phyloP scores from a whole-genome alignment of 805 yeast species.

The Wickerhamomyces sydowiorum region DNA sequence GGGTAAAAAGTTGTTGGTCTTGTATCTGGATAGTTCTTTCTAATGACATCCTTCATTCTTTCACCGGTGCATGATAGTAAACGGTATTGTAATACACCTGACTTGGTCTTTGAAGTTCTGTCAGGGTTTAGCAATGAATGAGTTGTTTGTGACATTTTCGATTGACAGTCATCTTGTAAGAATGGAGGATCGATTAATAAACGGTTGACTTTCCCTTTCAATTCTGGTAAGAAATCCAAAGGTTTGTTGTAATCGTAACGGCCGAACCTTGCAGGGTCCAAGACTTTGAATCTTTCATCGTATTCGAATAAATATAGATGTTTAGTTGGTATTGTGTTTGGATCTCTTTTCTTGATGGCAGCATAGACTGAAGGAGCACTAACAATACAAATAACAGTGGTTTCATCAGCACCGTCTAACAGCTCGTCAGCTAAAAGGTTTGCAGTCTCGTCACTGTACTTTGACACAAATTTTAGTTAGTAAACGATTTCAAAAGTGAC shows the following conservation, averaged over 20 bases:
- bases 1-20: slow-evolving; percentile 65
- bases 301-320: slow-evolving; percentile 73
- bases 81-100: slow-evolving; percentile 39
- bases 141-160: slow-evolving; percentile 60
- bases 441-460: slow-evolving; percentile 70
- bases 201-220: slow-evolving; percentile 62
- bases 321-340: slow-evolving; percentile 50
- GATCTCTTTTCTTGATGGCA: slow-evolving; percentile 55
- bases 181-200: slow-evolving; percentile 86
- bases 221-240: slow-evolving; percentile 45
- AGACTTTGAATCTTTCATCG: slow-evolving; percentile 68
- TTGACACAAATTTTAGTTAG: too few relatives aligned
- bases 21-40: slow-evolving; percentile 57
- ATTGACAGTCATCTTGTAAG: slow-evolving; percentile 75
- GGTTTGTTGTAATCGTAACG: slow-evolving; percentile 77
- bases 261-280: slow-evolving; percentile 68
- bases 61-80: slow-evolving; percentile 85
- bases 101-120: slow-evolving; percentile 28
- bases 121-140: slow-evolving; percentile 45
- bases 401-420: slow-evolving; percentile 67
- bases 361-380: slow-evolving; percentile 94
- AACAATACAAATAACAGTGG: slow-evolving; percentile 68
- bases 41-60: slow-evolving; percentile 66
- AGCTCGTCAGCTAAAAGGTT: slow-evolving; percentile 60
- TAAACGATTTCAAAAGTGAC: too few relatives aligned